Base-by-base conservation (phyloP, 306 rosid species). In the Fragaria vesca region DNA sequence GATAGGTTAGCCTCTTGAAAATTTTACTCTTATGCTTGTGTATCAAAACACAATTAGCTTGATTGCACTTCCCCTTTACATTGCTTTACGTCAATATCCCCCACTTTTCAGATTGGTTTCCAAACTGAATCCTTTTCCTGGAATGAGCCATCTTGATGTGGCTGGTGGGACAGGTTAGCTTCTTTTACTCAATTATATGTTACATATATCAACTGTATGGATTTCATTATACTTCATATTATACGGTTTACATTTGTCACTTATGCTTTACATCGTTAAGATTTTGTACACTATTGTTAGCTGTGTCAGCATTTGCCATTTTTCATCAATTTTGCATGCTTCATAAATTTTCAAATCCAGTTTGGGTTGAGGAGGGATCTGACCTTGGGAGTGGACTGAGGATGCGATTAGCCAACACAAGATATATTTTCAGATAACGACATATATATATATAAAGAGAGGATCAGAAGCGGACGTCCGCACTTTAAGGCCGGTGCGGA, bases 131-230 rank as follows among this genome's bases (percentile, higher is more conserved):
- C 99, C 99, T 60, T 95, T 93, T 89, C 96, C 91, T 73, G 97
- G 98, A 83, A 95, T 91, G 97, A 91, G 86, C 79, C 99, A 93
- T 91, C 97, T 95, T 66, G 99, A 95, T 77, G 96, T 90, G 71
- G 97, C 99, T 72, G 99, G 99, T 79, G 99, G 98, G 75, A 95
- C 99, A 85, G 99, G 99, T 90, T 38, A 62, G 83, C 78, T 18
- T 70, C 45, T 55, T 8, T 36, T 43, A 32, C 73, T 7, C 42
- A 76, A n/a, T 71, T 75, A 20, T 79, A 26, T 62, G 73, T 63
- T 75, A n/a, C 36, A 24, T 34, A 26, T 50, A 34, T 68, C 84
- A 55, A 71, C 18, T 60, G 2, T 42, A 8, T 51, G 70, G 34
- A 71, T 21, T 61, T 17, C 60, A 18, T 20, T 18, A 18, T 54